These are phyloP conservation scores for Globisporangium cystogenes DNA, from an alignment of 352 stramenopile genomes.

Conservation along the genomic window DNA sequence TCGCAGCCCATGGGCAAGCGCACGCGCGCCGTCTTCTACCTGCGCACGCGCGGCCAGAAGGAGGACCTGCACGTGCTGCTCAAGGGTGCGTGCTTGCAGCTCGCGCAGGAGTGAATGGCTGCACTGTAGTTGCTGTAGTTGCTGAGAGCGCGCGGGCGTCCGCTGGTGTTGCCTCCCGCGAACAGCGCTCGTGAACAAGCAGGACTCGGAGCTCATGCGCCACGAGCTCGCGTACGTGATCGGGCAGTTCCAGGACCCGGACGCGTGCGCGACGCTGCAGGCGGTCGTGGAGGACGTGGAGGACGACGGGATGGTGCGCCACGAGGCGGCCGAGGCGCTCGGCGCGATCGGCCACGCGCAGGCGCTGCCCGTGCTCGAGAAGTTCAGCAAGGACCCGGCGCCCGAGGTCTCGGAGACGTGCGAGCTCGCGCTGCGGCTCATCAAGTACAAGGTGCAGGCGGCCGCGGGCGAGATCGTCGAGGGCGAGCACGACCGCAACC, in stretches of 20 bases:
- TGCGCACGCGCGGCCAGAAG: conserved; percentile 75
- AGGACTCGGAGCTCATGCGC: conserved; percentile 92
- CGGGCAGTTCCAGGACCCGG: conserved; percentile 94
- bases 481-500: conserved; percentile 73
- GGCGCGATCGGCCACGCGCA: conserved; percentile 90
- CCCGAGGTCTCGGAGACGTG: conserved; percentile 96
- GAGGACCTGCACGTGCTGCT: conserved; percentile 77
- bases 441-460: conserved; percentile 88
- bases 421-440: conserved; percentile 87
- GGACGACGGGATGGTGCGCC: conserved; percentile 91
- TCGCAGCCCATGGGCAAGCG: conserved; percentile 85
- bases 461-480: conserved; percentile 40
- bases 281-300: conserved; percentile 76
- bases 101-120: neutral
- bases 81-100: conserved; percentile 15
- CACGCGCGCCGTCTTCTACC: conserved; percentile 91
- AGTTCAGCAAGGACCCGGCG: conserved; percentile 64
- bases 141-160: no score
- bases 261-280: conserved; percentile 73
- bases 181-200: conserved; percentile 72
- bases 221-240: conserved; percentile 99
- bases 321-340: conserved; percentile 95
- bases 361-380: conserved; percentile 85
- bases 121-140: no score
- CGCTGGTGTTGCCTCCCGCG: neutral